A percentile compares a stretch with the other conserved stretches of the same genome.
Conservation (phyloP, 441 rosid genomes). For the Mallotus repandus region DNA sequence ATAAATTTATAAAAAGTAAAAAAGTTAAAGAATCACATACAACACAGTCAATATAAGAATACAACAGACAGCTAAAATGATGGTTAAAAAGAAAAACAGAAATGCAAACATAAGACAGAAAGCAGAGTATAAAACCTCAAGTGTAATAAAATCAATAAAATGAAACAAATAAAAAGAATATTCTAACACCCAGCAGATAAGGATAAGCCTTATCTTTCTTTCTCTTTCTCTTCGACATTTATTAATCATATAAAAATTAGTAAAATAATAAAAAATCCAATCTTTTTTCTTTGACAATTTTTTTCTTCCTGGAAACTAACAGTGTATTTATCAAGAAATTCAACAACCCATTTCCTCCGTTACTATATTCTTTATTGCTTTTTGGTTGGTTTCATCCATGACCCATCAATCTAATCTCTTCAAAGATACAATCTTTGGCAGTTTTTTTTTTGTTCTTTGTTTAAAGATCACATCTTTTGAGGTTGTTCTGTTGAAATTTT, state of each 20-base stretch:
- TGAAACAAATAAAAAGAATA: not conserved
- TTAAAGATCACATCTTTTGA: not conserved
- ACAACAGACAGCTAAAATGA: not conserved
- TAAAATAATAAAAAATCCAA: no score
- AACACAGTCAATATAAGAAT: no score
- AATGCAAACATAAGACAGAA: not conserved
- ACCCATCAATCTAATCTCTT: not conserved
- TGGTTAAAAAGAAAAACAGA: not conserved
- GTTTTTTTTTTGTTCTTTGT: not conserved
- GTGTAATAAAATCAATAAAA: not conserved
- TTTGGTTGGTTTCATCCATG: not conserved
- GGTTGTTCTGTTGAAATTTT: no score
- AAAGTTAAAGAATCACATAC: no score
- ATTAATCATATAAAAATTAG: not conserved
- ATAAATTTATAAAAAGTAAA: not conserved
- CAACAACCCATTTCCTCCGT: not conserved
- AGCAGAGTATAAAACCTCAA: conserved; percentile 1
- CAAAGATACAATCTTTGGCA: not conserved
- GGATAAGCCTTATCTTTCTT: conserved; percentile 9
- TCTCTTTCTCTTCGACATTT: not conserved
- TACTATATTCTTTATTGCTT: not conserved
- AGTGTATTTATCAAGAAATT: not conserved
- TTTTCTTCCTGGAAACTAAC: not conserved
- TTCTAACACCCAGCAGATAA: conserved; percentile 7
- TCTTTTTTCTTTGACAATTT: not conserved